These are phyloP conservation scores for Albifimbria verrucaria DNA, from an alignment of 2,329 filamentous ascomycete genomes.

Conservation along the genomic window DNA sequence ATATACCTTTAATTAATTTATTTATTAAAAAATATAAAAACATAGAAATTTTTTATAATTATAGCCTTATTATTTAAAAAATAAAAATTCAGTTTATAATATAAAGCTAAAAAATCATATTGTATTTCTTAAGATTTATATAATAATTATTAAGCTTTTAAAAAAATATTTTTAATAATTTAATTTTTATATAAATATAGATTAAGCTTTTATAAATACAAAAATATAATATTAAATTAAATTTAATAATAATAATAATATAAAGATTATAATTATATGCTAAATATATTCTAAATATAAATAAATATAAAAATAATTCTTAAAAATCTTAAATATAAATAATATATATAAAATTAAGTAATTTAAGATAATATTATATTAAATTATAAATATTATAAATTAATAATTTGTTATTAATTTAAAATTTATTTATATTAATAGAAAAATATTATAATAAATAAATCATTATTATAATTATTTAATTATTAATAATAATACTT, in stretches of 20 bases:
- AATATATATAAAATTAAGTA: conserved; percentile 1
- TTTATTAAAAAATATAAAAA: not conserved
- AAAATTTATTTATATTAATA: too few species aligned
- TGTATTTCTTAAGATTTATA: not conserved
- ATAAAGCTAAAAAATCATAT: not conserved
- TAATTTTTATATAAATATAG: conserved; percentile 2
- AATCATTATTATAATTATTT: not conserved
- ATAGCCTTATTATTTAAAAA: conserved; percentile 1
- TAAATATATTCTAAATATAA: not conserved
- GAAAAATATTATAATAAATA: not conserved
- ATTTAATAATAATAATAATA: not conserved
- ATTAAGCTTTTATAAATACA: not conserved
- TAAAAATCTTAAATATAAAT: not conserved
- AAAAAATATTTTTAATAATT: conserved; percentile 4
- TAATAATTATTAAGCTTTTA: not conserved
- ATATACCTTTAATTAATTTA: not conserved
- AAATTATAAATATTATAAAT: not conserved
- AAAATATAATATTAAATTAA: conserved; percentile 1
- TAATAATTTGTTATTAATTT: conserved; percentile 1
- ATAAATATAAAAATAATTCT: not conserved
- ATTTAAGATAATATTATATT: not conserved
- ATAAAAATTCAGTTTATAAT: too few species aligned
- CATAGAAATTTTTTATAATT: not conserved
- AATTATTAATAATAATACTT: not conserved
- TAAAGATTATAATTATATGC: not conserved